A percentile compares a stretch with the other conserved stretches of the same genome.
phyloP scores from a whole-genome alignment of 208 protist genomes.

The Perkinsela sp. region DNA sequence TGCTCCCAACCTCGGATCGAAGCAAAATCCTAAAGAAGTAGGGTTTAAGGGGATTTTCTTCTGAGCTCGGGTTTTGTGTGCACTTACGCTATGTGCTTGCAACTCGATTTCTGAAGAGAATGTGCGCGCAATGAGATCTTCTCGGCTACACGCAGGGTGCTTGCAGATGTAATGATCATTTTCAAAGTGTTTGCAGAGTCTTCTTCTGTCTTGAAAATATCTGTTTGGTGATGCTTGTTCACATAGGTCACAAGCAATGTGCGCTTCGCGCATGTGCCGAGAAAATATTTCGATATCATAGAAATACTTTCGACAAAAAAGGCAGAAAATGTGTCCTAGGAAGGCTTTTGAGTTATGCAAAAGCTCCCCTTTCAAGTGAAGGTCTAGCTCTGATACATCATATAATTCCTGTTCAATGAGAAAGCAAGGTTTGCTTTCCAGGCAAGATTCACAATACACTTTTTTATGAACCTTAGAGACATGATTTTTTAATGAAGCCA shows the following conservation, averaged over 20 bases:
- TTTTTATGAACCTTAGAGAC: conserved; percentile 22
- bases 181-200: conserved; percentile 37
- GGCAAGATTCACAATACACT: conserved; percentile 33
- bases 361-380: conserved; percentile 27
- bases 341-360: conserved; percentile 23
- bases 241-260: conserved; percentile 62
- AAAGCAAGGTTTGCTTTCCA: conserved; percentile 28
- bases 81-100: conserved; percentile 31
- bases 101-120: conserved; percentile 48
- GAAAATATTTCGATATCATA: conserved; percentile 48
- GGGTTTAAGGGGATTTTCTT: conserved; percentile 6
- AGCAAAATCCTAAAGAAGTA: background rate
- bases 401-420: conserved; percentile 54
- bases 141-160: conserved; percentile 26
- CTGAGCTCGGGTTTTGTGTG: conserved; percentile 19
- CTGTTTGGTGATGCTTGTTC: conserved; percentile 10
- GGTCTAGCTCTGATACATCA: conserved; percentile 9
- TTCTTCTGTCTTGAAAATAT: conserved; percentile 34
- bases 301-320: conserved; percentile 31
- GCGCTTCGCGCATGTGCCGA: conserved; percentile 50
- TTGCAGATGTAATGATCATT: conserved; percentile 41
- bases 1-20: too few relatives aligned
- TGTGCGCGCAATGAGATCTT: conserved; percentile 43
- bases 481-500: conserved; percentile 26
- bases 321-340: conserved; percentile 40